Percentiles rank a stretch among this genome's conserved stretches.
phyloP scores from a whole-genome alignment of 805 yeast species.

The Sungouiozyma ichnusensis region DNA sequence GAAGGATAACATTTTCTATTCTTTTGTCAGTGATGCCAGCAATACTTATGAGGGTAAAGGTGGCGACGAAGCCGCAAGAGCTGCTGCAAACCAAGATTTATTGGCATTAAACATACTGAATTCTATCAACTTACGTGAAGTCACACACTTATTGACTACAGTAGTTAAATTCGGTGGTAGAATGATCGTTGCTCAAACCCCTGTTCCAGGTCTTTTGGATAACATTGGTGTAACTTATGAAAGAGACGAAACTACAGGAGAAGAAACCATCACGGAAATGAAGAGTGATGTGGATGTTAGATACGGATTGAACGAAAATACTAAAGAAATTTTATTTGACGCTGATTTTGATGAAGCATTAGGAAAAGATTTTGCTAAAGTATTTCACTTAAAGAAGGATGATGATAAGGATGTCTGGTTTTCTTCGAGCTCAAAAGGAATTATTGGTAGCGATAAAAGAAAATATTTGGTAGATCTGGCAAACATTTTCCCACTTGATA shows the following conservation, averaged over 20 bases:
- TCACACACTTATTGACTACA: constrained; percentile 69
- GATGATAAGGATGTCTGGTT: constrained; percentile 41
- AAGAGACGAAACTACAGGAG: constrained; percentile 34
- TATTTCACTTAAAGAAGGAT: constrained; percentile 58
- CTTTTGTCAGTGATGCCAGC: constrained; percentile 51
- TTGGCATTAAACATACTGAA: constrained; percentile 60
- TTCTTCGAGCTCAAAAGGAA: constrained; percentile 76
- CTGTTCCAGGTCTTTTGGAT: constrained; percentile 71
- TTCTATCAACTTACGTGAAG: constrained; percentile 49
- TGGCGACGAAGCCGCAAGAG: constrained; percentile 79
- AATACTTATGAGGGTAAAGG: constrained; percentile 60
- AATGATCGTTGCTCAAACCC: constrained; percentile 84
- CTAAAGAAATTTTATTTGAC: constrained; percentile 38
- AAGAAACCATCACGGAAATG: constrained; percentile 30
- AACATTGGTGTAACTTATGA: constrained; percentile 31
- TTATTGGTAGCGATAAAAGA: constrained; percentile 76
- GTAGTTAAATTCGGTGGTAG: constrained; percentile 85
- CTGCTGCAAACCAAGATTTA: constrained; percentile 69
- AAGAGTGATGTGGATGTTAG: constrained; percentile 40
- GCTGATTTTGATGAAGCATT: constrained; percentile 46
- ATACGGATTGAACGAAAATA: constrained; percentile 67
- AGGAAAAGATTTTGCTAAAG: constrained; percentile 48
- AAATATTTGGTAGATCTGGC: constrained; percentile 75
- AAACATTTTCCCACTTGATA: constrained; percentile 76
- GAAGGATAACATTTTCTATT: constrained; percentile 78